Evolutionary conservation across 768 basidiomycete genomes (phyloP).

Genomic region (Cystofilobasidium macerans): DNA sequence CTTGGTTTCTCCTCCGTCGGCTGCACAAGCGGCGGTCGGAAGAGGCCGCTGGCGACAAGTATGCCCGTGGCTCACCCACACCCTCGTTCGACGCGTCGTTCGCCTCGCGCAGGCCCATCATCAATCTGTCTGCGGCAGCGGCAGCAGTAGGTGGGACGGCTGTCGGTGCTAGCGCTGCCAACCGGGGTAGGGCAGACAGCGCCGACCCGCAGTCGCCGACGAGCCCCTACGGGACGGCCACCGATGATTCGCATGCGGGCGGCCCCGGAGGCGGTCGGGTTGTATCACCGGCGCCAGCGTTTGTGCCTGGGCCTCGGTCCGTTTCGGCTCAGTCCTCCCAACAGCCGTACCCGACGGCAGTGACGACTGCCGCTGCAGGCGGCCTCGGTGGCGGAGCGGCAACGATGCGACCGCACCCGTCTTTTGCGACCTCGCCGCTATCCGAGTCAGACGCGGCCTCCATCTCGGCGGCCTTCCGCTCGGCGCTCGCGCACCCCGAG

Average conservation of each 20-base stretch:
- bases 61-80: background rate
- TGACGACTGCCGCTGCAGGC: too few relatives aligned
- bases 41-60: background rate
- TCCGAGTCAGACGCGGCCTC: conserved; percentile 14
- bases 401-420: background rate
- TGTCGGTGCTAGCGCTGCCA: conserved; percentile 5
- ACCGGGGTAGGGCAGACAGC: background rate
- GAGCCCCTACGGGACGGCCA: background rate
- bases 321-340: background rate
- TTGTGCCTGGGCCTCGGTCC: background rate
- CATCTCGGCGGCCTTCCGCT: conserved; percentile 15
- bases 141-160: background rate
- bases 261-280: background rate
- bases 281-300: background rate
- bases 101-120: background rate
- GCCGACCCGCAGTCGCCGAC: background rate
- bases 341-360: background rate
- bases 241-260: conserved; percentile 5
- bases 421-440: background rate
- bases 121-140: background rate
- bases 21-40: conserved; percentile 1
- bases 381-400: background rate
- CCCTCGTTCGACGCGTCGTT: conserved; percentile 2
- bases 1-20: conserved; percentile 19
- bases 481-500: conserved; percentile 16